These are phyloP conservation scores for Jackrogersella minutella DNA, from an alignment of 495 filamentous ascomycete species.

Conservation along the genomic window DNA sequence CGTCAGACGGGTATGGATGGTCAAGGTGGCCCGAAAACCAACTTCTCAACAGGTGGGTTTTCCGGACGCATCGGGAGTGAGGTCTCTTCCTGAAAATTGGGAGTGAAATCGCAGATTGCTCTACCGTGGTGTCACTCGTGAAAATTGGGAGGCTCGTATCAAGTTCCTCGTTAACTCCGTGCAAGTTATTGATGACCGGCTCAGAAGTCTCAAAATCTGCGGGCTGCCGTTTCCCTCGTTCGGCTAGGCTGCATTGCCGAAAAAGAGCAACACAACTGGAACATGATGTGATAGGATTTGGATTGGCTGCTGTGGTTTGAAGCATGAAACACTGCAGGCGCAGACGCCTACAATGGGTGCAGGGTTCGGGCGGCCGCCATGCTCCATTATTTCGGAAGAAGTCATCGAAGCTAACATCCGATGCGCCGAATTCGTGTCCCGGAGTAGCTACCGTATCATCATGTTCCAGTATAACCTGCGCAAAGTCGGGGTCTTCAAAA, in stretches of 20 bases:
- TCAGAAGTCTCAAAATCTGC: slow-evolving; percentile 56
- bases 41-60: slow-evolving; percentile 6
- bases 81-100: background rate
- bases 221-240: slow-evolving; percentile 54
- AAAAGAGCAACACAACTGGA: slow-evolving; percentile 37
- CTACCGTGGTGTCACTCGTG: background rate
- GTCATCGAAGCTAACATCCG: slow-evolving; percentile 11
- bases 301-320: slow-evolving; percentile 55
- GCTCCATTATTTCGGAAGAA: slow-evolving; percentile 48
- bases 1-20: slow-evolving; percentile 21
- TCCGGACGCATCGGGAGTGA: slow-evolving; percentile 14
- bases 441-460: background rate
- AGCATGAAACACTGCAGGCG: slow-evolving; percentile 58
- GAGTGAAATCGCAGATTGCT: background rate
- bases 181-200: slow-evolving; percentile 47
- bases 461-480: background rate
- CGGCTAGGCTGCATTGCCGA: slow-evolving; percentile 44
- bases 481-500: background rate
- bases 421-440: background rate
- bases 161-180: slow-evolving; percentile 31
- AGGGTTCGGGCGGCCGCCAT: slow-evolving; percentile 50
- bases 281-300: slow-evolving; percentile 46
- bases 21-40: slow-evolving; percentile 29
- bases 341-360: slow-evolving; percentile 53
- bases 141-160: background rate